Evolutionary conservation across 352 stramenopile genomes (phyloP), one percentile per base, ranked within the genome.

Genomic region (Phytopythium litorale): DNA sequence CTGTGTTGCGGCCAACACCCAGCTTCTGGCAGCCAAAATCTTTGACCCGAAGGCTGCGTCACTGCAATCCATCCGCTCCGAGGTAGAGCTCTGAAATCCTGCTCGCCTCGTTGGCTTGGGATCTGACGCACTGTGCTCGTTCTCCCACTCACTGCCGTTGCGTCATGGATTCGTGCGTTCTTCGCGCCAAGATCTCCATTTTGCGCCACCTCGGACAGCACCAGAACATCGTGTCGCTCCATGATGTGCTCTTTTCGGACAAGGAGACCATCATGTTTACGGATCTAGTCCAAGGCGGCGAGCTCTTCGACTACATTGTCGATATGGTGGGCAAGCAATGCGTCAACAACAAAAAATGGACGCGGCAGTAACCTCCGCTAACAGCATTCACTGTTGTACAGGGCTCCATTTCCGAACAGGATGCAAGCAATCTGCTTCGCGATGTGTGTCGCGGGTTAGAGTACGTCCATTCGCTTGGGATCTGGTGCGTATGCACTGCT

Each of bases 241-340:
- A 88, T 21, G 81, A 91, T 56, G 78, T 91, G 21, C 58, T 91
- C 9, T 79, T 78, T 54, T 61, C 78, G 5, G 67, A 84, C 42
- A 65, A 86, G 30, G 75, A 89, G 64, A 91, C 80, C 11, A 91
- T 91, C 56, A 90, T 93, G 81, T 71, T 93, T 60, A 90, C 71
- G 56, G 84, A 93, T 52, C 71, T 93, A 13, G 80, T 90, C 21
- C 67, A 87, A 69, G 84, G 84, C 49, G 81, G 84, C 32, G 81
- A 93, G 62, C 70, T 93, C 7, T 91, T 93, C 55, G 76, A 91
- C 69, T 93, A 88, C 59, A 93, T 93, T 33, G 81, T 89, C 19
- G 72, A 88, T 54, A 81, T 82, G 76, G 78, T 87, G 2, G 18
- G 58, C 8, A 23, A 40, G 35, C 35, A 40, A 40, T 40, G 3